These are phyloP conservation scores for Lactarius vividus DNA, from an alignment of 768 basidiomycete genomes.

Conservation along the genomic window DNA sequence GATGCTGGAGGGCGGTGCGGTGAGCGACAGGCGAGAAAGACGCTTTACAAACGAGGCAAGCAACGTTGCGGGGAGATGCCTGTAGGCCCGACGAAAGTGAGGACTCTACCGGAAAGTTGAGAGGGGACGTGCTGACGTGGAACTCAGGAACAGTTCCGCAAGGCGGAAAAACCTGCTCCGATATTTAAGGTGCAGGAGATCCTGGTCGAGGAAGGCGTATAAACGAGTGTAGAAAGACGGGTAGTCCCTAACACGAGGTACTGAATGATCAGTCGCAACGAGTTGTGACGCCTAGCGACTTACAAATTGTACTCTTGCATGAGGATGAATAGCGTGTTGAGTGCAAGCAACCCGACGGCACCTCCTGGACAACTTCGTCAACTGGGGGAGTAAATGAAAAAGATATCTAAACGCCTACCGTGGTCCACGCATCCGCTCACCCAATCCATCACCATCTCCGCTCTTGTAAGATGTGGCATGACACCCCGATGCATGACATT, in stretches of 20 bases:
- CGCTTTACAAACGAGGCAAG: constrained; percentile 95
- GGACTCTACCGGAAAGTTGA: constrained; percentile 33
- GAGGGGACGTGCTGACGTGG: constrained; percentile 53
- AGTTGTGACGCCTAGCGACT: constrained; percentile 34
- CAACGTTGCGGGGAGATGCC: constrained; percentile 86
- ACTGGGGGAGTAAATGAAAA: not conserved
- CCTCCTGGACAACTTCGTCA: constrained; percentile 52
- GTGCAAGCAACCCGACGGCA: constrained; percentile 77
- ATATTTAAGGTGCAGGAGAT: constrained; percentile 88
- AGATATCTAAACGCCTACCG: constrained; percentile 44
- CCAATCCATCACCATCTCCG: constrained; percentile 89
- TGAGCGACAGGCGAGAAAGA: constrained; percentile 77
- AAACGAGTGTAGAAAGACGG: constrained; percentile 92
- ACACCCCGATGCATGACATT: constrained; percentile 82
- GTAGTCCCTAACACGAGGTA: constrained; percentile 65
- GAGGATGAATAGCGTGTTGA: constrained; percentile 88
- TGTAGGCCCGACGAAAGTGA: constrained; percentile 32
- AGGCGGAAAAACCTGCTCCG: constrained; percentile 94
- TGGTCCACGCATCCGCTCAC: constrained; percentile 78
- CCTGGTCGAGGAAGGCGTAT: constrained; percentile 84
- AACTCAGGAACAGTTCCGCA: constrained; percentile 85
- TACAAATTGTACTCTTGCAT: constrained; percentile 94
- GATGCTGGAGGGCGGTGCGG: constrained; percentile 86
- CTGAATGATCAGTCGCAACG: not conserved
- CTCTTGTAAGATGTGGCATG: constrained; percentile 77